Percentiles rank a stretch among this genome's conserved stretches.
These are phyloP conservation scores for Rutidosis leptorrhynchoides DNA, from an alignment of 129 eudicot species.

Conservation along the genomic window DNA sequence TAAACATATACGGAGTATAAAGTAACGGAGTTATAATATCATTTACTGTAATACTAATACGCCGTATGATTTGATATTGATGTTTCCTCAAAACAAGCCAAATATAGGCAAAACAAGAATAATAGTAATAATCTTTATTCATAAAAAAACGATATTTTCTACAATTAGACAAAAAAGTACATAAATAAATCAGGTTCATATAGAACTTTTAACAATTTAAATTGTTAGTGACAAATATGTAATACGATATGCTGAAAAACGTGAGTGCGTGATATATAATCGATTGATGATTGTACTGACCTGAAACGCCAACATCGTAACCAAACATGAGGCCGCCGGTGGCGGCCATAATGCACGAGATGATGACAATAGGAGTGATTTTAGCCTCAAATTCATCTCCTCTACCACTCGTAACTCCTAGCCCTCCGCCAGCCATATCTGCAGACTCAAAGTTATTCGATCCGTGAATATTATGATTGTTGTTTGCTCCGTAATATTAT, in stretches of 20 bases:
- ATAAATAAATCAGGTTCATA: not conserved
- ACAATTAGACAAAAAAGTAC: no score
- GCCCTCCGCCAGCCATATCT: slow-evolving; percentile 78
- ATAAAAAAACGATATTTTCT: not conserved
- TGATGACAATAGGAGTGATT: slow-evolving; percentile 78
- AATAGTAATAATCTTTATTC: not conserved
- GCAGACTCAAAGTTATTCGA: not conserved
- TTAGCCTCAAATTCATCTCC: slow-evolving; percentile 82
- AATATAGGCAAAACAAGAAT: not conserved
- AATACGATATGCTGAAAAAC: not conserved
- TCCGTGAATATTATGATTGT: not conserved
- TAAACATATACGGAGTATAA: no score
- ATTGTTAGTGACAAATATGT: no score
- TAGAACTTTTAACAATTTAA: no score
- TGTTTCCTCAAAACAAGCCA: no score
- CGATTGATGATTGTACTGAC: slow-evolving; percentile 39
- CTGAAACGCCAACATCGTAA: slow-evolving; percentile 93
- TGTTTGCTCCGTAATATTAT: no score
- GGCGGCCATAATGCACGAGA: slow-evolving; percentile 95
- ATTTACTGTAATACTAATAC: no score
- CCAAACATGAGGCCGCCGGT: slow-evolving; percentile 99
- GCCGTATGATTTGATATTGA: not conserved
- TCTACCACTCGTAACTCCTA: slow-evolving; percentile 44
- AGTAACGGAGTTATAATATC: no score
- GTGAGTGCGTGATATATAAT: not conserved